Conservation (phyloP, 441 rosid species). For the Kokia cookei region DNA sequence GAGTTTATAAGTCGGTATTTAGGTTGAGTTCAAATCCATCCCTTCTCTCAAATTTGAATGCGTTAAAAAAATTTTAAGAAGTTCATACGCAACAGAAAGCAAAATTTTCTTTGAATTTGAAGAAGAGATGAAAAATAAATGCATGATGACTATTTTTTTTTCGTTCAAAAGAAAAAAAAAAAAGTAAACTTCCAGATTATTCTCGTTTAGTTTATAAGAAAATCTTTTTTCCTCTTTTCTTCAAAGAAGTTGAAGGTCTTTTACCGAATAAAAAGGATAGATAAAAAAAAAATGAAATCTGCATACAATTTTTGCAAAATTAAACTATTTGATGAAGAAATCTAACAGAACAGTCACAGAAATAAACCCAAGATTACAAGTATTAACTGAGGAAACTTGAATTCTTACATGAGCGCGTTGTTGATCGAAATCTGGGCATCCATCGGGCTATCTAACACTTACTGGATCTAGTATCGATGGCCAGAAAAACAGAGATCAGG, state of each 20-base stretch:
- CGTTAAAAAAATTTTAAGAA: no score
- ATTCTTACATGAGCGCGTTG: not conserved
- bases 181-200: not conserved
- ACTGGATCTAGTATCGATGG: not conserved
- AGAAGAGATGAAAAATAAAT: not conserved
- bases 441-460: not conserved
- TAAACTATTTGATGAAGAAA: not conserved
- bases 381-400: not conserved
- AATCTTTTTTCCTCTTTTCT: not conserved
- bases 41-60: no score
- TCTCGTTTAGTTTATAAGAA: not conserved
- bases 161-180: not conserved
- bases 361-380: not conserved
- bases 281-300: not conserved
- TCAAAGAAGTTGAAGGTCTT: not conserved
- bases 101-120: not conserved
- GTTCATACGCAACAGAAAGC: not conserved
- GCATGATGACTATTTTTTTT: not conserved
- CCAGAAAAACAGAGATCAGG: not conserved
- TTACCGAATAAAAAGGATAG: not conserved
- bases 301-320: not conserved
- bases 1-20: no score
- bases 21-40: no score
- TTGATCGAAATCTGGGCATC: not conserved
- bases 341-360: not conserved